These are phyloP conservation scores for Aspergillus diversus DNA, from an alignment of 495 filamentous ascomycete genomes.

Conservation along the genomic window DNA sequence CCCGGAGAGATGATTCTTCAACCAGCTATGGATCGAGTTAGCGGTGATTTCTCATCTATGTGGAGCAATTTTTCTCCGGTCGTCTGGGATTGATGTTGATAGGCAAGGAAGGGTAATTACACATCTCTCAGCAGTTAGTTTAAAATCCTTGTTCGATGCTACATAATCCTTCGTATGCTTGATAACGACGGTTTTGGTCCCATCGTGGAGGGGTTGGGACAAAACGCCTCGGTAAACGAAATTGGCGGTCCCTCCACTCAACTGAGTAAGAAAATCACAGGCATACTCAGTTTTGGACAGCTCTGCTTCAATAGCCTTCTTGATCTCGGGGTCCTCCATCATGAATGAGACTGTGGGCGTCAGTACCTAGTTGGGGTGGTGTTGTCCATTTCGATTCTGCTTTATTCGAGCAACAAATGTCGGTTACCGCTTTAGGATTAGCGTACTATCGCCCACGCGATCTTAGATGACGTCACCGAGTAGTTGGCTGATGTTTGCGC, in stretches of 20 bases:
- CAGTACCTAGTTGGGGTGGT: not conserved
- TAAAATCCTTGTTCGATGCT: constrained; percentile 50
- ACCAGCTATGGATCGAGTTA: constrained; percentile 29
- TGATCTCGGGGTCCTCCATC: constrained; percentile 4
- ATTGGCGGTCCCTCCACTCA: constrained; percentile 62
- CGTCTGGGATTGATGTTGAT: constrained; percentile 6
- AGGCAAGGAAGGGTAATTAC: constrained; percentile 35
- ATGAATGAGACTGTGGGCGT: not conserved
- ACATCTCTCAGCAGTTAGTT: constrained; percentile 52
- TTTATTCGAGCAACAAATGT: not conserved
- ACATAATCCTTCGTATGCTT: constrained; percentile 59
- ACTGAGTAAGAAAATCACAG: constrained; percentile 48
- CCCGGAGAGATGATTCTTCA: constrained; percentile 36
- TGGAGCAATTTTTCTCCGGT: not conserved
- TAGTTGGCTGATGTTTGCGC: no score
- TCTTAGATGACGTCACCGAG: no score
- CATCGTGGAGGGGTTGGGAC: constrained; percentile 27
- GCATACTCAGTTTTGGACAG: constrained; percentile 47
- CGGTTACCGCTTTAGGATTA: not conserved
- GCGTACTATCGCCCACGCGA: no score
- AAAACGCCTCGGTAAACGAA: constrained; percentile 61
- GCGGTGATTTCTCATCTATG: not conserved
- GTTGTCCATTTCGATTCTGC: not conserved
- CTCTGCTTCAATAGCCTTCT: constrained; percentile 12
- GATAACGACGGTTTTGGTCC: constrained; percentile 47